Percentiles rank a stretch among this genome's conserved stretches.
Evolutionary conservation across 371 early-diverging fungal species (phyloP).

Genomic region (Zychaea mexicana): DNA sequence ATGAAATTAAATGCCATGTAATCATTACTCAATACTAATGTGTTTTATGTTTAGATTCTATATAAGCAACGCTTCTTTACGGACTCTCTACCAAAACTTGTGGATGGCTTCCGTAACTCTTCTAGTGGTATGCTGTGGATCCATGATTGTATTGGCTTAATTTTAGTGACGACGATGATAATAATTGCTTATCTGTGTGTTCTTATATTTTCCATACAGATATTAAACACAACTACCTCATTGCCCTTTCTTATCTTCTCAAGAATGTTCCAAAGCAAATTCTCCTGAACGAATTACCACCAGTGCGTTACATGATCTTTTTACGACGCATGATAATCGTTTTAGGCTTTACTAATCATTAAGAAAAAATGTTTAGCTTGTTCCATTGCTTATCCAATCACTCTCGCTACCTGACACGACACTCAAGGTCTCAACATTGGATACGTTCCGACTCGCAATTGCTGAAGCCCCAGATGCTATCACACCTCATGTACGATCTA

Average conservation of each 20-base stretch:
- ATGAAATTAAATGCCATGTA: conserved; percentile 4
- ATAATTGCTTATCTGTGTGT: not conserved
- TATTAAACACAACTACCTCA: conserved; percentile 66
- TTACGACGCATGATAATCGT: not conserved
- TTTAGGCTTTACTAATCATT: not conserved
- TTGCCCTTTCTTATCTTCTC: conserved; percentile 82
- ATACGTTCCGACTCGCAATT: conserved; percentile 70
- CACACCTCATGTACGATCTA: conserved; percentile 53
- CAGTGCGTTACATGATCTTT: conserved; percentile 48
- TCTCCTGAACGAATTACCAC: conserved; percentile 73
- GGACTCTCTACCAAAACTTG: conserved; percentile 70
- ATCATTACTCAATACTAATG: not conserved
- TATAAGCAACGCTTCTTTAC: conserved; percentile 86
- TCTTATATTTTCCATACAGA: conserved; percentile 19
- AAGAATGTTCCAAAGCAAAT: conserved; percentile 83
- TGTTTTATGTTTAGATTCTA: conserved; percentile 53
- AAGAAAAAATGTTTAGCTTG: conserved; percentile 45
- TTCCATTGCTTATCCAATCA: conserved; percentile 78
- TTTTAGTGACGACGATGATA: too few relatives aligned
- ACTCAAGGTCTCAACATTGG: conserved; percentile 76
- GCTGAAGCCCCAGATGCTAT: conserved; percentile 64
- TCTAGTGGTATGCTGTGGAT: conserved; percentile 25
- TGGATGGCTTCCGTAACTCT: conserved; percentile 61
- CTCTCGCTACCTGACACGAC: conserved; percentile 60
- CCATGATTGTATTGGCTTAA: not conserved